Percentiles rank a stretch among this genome's conserved stretches.
Evolutionary conservation across 225 moss, liverwort and hornwort species (phyloP).

Genomic region (Lunularia cruciata): DNA sequence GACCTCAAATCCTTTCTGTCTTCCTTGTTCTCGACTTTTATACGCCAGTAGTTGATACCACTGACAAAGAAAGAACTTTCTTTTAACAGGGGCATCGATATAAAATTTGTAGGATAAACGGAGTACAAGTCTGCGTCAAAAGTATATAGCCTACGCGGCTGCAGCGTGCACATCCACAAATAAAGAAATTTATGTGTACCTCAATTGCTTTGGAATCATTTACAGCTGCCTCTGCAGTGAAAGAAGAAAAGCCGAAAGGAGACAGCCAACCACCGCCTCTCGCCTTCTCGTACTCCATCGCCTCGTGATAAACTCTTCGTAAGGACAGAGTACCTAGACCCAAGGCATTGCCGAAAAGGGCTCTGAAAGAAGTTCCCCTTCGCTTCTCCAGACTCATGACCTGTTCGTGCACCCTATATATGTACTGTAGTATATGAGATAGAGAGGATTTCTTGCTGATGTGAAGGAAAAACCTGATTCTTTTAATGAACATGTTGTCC

Average conservation of each 20-base stretch:
- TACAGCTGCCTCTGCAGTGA: constrained; percentile 76
- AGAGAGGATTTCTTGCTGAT: not conserved
- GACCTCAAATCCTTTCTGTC: constrained; percentile 60
- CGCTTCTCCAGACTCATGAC: constrained; percentile 71
- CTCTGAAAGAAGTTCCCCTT: constrained; percentile 79
- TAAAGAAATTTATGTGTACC: constrained; percentile 28
- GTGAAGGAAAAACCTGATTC: too few species aligned
- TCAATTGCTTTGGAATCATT: constrained; percentile 83
- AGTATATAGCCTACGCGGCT: too few species aligned
- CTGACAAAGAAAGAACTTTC: constrained; percentile 44
- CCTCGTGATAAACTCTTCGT: constrained; percentile 74
- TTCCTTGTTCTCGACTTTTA: constrained; percentile 71
- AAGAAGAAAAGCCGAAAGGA: constrained; percentile 85
- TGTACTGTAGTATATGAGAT: not conserved
- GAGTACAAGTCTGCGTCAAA: too few species aligned
- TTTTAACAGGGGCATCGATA: too few species aligned
- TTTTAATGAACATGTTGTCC: too few species aligned
- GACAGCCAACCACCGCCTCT: constrained; percentile 90
- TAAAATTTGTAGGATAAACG: too few species aligned
- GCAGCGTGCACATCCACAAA: too few species aligned
- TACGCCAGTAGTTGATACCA: constrained; percentile 87
- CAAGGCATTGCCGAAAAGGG: constrained; percentile 71
- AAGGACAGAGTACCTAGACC: constrained; percentile 75
- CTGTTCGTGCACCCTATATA: constrained; percentile 65
- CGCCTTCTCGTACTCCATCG: constrained; percentile 84